These are phyloP conservation scores for Cystobasidium tubakii DNA, from an alignment of 768 basidiomycete species.

Conservation along the genomic window DNA sequence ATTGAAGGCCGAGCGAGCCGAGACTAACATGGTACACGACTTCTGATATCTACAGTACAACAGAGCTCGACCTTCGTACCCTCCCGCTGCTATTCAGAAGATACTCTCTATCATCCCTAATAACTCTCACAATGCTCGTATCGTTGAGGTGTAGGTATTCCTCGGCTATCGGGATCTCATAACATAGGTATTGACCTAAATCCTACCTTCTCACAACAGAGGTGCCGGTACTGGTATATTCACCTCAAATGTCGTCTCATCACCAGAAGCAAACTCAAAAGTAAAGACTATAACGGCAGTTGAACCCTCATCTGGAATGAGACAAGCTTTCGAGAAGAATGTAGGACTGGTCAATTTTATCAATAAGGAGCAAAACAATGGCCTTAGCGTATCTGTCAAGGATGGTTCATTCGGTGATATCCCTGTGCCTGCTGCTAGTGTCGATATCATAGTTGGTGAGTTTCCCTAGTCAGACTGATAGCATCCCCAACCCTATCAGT, in stretches of 20 bases:
- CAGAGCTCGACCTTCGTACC: conserved; percentile 80
- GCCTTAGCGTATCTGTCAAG: conserved; percentile 52
- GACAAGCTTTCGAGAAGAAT: conserved; percentile 61
- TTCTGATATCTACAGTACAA: conserved; percentile 5
- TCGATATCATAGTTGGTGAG: conserved; percentile 67
- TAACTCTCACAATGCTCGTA: conserved; percentile 58
- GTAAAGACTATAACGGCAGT: conserved; percentile 62
- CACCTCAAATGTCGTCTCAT: conserved; percentile 18
- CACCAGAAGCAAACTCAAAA: conserved; percentile 39
- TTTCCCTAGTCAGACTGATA: too few species aligned
- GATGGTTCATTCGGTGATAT: conserved; percentile 69
- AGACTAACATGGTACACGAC: too few species aligned
- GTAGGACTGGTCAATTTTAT: conserved; percentile 18
- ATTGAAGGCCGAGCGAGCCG: too few species aligned
- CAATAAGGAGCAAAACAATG: neutral
- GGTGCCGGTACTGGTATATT: conserved; percentile 43
- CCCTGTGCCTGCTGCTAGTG: conserved; percentile 62
- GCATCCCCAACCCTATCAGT: too few species aligned
- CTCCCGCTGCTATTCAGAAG: conserved; percentile 58
- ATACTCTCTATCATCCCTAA: conserved; percentile 56
- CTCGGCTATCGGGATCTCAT: neutral
- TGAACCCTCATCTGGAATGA: conserved; percentile 82
- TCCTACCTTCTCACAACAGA: conserved; percentile 33
- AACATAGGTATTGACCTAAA: too few species aligned
- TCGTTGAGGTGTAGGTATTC: conserved; percentile 50